These are phyloP conservation scores for Zelonia costaricensis DNA, from an alignment of 208 protist genomes.

Conservation along the genomic window DNA sequence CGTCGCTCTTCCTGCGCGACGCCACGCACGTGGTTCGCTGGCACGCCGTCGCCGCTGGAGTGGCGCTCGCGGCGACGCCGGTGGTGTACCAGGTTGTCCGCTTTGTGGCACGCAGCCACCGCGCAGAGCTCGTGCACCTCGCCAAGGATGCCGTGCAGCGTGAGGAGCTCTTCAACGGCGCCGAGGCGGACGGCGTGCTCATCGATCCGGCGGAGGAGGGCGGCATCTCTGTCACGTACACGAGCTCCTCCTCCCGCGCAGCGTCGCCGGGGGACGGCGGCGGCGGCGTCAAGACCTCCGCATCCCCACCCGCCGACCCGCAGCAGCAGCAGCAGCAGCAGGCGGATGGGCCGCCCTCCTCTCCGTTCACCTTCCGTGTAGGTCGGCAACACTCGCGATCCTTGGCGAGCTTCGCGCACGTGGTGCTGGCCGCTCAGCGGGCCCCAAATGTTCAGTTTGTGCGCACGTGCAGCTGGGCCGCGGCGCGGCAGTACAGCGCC, in stretches of 20 bases:
- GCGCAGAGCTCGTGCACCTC: constrained; percentile 29
- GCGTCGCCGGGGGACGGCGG: not conserved
- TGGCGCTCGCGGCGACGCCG: constrained; percentile 37
- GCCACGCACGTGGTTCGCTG: constrained; percentile 32
- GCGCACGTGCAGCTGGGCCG: constrained; percentile 26
- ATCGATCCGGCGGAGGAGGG: constrained; percentile 14
- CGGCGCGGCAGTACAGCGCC: constrained; percentile 19
- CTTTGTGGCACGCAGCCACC: constrained; percentile 20
- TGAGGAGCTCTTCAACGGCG: constrained; percentile 14
- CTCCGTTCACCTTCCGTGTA: constrained; percentile 1
- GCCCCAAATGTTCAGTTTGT: constrained; percentile 23
- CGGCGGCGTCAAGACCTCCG: not conserved
- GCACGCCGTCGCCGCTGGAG: constrained; percentile 29
- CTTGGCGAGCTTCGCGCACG: constrained; percentile 18
- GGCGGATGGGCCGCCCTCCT: too few species aligned
- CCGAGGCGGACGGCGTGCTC: constrained; percentile 17
- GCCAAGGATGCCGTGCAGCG: constrained; percentile 25
- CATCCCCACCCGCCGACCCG: not conserved
- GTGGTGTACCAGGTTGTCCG: constrained; percentile 35
- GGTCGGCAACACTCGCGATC: constrained; percentile 14
- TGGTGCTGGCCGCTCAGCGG: constrained; percentile 26
- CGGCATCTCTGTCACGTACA: constrained; percentile 22
- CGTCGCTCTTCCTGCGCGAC: constrained; percentile 17
- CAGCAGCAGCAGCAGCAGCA: too few species aligned
- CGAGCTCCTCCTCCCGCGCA: not conserved